Percentiles rank a stretch among this genome's conserved stretches.
Evolutionary conservation across 176 grass and related monocot species (phyloP).

Genomic region (Lolium rigidum): DNA sequence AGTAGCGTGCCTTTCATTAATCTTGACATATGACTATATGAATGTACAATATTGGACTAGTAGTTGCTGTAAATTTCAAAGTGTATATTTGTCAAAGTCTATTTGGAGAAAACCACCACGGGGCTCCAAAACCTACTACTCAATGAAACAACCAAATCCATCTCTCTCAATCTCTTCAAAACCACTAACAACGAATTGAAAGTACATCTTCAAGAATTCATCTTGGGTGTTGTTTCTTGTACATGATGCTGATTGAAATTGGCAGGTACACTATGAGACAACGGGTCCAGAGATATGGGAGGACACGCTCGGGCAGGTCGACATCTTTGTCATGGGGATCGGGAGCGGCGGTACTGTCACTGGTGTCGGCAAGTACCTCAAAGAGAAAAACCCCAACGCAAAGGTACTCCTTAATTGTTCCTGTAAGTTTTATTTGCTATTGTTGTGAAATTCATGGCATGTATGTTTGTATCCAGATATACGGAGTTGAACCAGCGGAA

Average conservation of each 20-base stretch:
- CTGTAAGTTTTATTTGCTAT: too few species aligned
- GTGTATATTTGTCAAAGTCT: not conserved
- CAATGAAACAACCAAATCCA: too few species aligned
- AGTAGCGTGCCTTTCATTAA: conserved; percentile 30
- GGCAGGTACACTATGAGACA: conserved; percentile 77
- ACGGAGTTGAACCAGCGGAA: not conserved
- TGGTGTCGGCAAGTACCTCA: conserved; percentile 36
- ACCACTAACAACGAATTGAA: too few species aligned
- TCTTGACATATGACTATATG: not conserved
- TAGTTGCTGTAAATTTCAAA: not conserved
- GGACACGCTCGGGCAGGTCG: conserved; percentile 76
- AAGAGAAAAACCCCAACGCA: conserved; percentile 55
- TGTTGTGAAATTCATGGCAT: not conserved
- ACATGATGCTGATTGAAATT: not conserved
- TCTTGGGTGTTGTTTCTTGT: too few species aligned
- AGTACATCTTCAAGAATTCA: too few species aligned
- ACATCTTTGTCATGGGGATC: conserved; percentile 92
- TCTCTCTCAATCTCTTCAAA: too few species aligned
- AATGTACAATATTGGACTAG: too few species aligned
- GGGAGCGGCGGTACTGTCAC: conserved; percentile 50
- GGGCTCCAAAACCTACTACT: too few species aligned
- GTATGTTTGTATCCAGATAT: not conserved
- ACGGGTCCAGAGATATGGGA: conserved; percentile 92
- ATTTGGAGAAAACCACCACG: not conserved
- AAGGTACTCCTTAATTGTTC: conserved; percentile 15